phyloP scores from a whole-genome alignment of 2,329 filamentous ascomycete species.

The Fusarium annulatum region DNA sequence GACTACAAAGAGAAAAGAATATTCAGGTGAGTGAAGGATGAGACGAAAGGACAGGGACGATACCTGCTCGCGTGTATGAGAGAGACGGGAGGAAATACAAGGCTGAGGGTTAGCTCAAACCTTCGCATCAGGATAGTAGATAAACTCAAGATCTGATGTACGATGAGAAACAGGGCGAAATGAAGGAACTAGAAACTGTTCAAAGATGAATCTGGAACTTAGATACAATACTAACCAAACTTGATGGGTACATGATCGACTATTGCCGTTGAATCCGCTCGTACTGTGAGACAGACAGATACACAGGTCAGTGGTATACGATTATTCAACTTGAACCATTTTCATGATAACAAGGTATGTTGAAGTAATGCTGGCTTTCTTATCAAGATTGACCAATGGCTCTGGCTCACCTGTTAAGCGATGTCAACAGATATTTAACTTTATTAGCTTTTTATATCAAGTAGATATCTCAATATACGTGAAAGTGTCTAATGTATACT shows the following conservation, averaged over 20 bases:
- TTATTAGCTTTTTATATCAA: not conserved
- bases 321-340: not conserved
- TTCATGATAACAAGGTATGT: not conserved
- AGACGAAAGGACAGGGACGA: slow-evolving; percentile 37
- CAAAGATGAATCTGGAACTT: not conserved
- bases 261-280: not conserved
- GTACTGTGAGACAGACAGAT: not conserved
- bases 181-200: not conserved
- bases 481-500: not conserved
- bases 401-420: not conserved
- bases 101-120: slow-evolving; percentile 6
- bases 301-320: not conserved
- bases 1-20: slow-evolving; percentile 22
- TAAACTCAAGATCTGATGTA: slow-evolving; percentile 17
- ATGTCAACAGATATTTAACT: not conserved
- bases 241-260: not conserved
- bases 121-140: slow-evolving; percentile 2
- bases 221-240: not conserved
- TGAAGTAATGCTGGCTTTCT: not conserved
- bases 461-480: not conserved
- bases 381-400: not conserved
- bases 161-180: slow-evolving; percentile 7
- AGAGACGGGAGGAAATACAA: slow-evolving; percentile 16
- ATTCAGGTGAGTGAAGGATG: slow-evolving; percentile 14
- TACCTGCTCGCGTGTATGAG: slow-evolving; percentile 25